phyloP scores from a whole-genome alignment of 208 protist genomes.

The Leishmania mexicana region DNA sequence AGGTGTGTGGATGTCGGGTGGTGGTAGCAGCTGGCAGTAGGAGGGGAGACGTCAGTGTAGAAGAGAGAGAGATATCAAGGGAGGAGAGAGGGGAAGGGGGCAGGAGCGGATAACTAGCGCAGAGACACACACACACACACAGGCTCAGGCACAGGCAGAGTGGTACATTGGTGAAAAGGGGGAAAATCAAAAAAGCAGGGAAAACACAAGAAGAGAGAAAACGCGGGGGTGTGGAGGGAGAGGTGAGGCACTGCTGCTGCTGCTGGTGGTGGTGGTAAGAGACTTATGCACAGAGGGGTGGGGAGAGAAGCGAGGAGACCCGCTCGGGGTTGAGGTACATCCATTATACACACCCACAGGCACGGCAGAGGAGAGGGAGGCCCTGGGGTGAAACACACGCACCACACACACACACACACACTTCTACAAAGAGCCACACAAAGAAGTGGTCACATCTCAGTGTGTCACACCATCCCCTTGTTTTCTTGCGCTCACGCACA shows the following conservation, averaged over 20 bases:
- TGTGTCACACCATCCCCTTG: background rate
- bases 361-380: background rate
- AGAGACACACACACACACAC: too few species aligned
- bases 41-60: background rate
- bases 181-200: too few species aligned
- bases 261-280: background rate
- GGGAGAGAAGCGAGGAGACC: background rate
- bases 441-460: background rate
- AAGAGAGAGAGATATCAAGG: background rate
- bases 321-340: background rate
- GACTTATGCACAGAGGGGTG: background rate
- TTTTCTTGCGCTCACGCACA: too few species aligned
- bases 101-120: too few species aligned
- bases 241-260: too few species aligned
- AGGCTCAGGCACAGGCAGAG: too few species aligned
- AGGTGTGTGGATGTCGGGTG: background rate
- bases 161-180: too few species aligned
- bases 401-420: background rate
- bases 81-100: too few species aligned
- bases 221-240: background rate
- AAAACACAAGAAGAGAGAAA: background rate
- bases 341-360: background rate
- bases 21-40: background rate
- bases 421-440: background rate
- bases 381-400: background rate